Evolutionary conservation across 352 stramenopile genomes (phyloP).

Genomic region (Pilasporangium apinafurcum): DNA sequence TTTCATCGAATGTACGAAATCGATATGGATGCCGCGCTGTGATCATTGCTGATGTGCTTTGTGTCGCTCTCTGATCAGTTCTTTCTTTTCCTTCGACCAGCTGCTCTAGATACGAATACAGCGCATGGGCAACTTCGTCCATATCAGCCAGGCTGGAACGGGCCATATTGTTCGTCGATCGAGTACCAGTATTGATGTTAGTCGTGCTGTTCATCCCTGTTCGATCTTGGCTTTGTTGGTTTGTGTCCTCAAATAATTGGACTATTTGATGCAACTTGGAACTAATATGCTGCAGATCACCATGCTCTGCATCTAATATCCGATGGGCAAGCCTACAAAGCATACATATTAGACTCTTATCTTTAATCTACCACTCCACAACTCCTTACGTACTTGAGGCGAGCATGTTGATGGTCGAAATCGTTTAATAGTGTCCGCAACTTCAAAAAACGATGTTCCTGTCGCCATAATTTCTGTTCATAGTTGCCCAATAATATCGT

Average conservation of each 20-base stretch:
- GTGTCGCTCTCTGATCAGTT: too few species aligned
- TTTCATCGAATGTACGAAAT: slow-evolving; percentile 6
- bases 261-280: slow-evolving; percentile 40
- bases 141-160: slow-evolving; percentile 2
- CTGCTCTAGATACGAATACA: slow-evolving; percentile 6
- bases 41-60: background rate
- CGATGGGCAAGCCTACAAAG: slow-evolving; percentile 18
- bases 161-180: background rate
- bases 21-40: slow-evolving; percentile 40
- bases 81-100: background rate
- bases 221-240: slow-evolving; percentile 3
- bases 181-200: background rate
- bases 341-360: background rate
- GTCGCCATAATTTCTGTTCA: slow-evolving; percentile 37
- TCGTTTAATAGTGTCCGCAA: slow-evolving; percentile 18
- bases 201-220: background rate
- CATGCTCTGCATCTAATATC: slow-evolving; percentile 20
- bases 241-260: slow-evolving; percentile 8
- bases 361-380: background rate
- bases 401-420: slow-evolving; percentile 29
- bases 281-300: slow-evolving; percentile 71
- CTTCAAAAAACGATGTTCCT: slow-evolving; percentile 32
- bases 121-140: slow-evolving; percentile 6
- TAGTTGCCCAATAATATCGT: slow-evolving; percentile 33
- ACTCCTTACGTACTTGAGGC: slow-evolving; percentile 14